Evolutionary conservation across 176 grass and related monocot species (phyloP), one percentile per base, ranked within the genome.

Genomic region (Carex scoparia): DNA sequence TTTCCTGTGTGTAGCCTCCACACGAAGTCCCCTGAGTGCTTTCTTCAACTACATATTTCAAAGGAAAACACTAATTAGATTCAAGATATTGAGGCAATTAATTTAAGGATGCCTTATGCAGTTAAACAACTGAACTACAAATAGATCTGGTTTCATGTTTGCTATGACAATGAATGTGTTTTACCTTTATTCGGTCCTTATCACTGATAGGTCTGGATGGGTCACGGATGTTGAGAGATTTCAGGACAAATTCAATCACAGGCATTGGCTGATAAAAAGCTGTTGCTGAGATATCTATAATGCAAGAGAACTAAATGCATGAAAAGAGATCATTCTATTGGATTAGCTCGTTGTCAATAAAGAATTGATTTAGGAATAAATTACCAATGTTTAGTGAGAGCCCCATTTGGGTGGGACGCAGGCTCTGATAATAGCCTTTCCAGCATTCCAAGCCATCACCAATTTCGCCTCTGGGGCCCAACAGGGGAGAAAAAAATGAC

Each of bases 381-480:
- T 56, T 78, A 98, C 95, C 95, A 32, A 87, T 87, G 42, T 98
- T 98, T 54, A 98, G 72, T 0, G 95, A 98, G 19, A 93, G 86
- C 5, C 92, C 92, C 92, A 98, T 98, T 82, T 97, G 92, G 37
- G 90, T 91, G 61, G 91, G 95, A 6, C 95, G 84, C 66, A 97
- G 60, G 84, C 95, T 97, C 89, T 98, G 95, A 68, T 94, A 98
- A 75, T 91, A 98, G 10, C 92, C 95, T 61, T 91, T 93, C 95
- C 95, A 94, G 70, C 88, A 94, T 86, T 98, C 95, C 54, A 98
- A 73, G 28, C 93, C 95, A 64, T 91, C 89, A 19, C 91, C 91
- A 84, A 98, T 93, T 48, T 93, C 86, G 12, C 80, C 40, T 79
- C 54, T 78, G 64, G 90, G 81, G 32, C 88, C 88, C 81, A 94